These are phyloP conservation scores for Penicillium paradoxum DNA, from an alignment of 495 filamentous ascomycete genomes.

Conservation along the genomic window DNA sequence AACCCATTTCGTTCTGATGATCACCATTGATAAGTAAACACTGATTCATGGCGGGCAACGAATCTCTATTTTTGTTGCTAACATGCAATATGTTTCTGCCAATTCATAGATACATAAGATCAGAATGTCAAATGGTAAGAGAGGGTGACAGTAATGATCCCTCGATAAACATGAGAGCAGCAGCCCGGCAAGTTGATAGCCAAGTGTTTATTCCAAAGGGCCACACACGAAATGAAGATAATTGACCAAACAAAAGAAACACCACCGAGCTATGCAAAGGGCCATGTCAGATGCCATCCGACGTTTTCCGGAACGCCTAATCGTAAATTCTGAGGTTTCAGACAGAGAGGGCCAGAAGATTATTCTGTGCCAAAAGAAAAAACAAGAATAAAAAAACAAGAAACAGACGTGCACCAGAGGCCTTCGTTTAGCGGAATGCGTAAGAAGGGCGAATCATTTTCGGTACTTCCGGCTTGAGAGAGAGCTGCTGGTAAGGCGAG, in stretches of 20 bases:
- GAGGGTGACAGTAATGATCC: neutral
- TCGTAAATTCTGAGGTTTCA: neutral
- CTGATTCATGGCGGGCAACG: no score
- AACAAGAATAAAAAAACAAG: neutral
- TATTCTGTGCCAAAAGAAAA: slow-evolving; percentile 6
- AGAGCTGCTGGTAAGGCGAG: slow-evolving; percentile 65
- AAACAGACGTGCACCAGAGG: neutral
- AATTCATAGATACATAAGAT: no score
- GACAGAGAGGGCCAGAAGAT: neutral
- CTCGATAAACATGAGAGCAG: no score
- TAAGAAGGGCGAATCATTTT: slow-evolving; percentile 42
- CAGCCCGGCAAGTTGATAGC: neutral
- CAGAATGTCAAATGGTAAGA: neutral
- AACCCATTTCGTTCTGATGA: no score
- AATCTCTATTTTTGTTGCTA: no score
- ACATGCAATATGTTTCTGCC: no score
- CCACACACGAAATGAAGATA: neutral
- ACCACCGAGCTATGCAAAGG: slow-evolving; percentile 24
- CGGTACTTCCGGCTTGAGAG: slow-evolving; percentile 47
- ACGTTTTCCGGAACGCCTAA: slow-evolving; percentile 10
- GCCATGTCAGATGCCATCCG: slow-evolving; percentile 6
- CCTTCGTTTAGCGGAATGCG: slow-evolving; percentile 32
- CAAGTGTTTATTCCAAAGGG: neutral
- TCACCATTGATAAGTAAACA: no score
- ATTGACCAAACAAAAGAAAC: slow-evolving; percentile 5